These are phyloP conservation scores for Mortierella sp. DNA, from an alignment of 371 early-diverging fungal species.

Conservation along the genomic window DNA sequence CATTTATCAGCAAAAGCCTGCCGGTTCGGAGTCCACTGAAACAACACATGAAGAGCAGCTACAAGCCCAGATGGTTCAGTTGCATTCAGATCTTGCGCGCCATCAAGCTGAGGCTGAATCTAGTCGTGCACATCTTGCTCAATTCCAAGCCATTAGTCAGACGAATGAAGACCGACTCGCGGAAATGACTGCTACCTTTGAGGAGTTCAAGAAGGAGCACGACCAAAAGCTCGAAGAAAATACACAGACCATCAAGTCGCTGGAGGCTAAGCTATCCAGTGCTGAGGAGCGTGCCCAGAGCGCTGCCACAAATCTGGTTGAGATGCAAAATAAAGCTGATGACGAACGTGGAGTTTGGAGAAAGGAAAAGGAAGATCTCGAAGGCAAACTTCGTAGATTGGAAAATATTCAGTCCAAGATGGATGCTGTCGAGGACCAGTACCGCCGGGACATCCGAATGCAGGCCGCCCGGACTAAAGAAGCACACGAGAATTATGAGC, in stretches of 20 bases:
- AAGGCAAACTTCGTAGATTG: conserved; percentile 59
- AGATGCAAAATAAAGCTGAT: conserved; percentile 63
- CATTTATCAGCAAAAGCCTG: conserved; percentile 42
- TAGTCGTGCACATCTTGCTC: conserved; percentile 60
- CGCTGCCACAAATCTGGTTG: conserved; percentile 56
- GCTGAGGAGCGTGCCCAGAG: conserved; percentile 59
- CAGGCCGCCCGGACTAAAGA: conserved; percentile 56
- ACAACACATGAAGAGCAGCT: conserved; percentile 51
- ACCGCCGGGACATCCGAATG: conserved; percentile 55
- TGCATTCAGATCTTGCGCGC: conserved; percentile 40
- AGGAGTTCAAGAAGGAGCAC: conserved; percentile 59
- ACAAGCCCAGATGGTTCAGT: conserved; percentile 40
- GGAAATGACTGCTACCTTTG: conserved; percentile 60
- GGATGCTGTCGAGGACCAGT: conserved; percentile 28
- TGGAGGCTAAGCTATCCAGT: conserved; percentile 46
- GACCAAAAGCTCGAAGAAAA: conserved; percentile 56
- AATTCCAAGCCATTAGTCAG: conserved; percentile 65
- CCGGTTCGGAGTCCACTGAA: conserved; percentile 36
- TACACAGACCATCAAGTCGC: conserved; percentile 29
- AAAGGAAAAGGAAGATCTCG: conserved; percentile 54
- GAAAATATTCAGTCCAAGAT: conserved; percentile 52
- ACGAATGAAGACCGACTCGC: conserved; percentile 62
- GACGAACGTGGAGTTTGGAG: conserved; percentile 57
- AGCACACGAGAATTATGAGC: conserved; percentile 67
- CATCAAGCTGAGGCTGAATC: conserved; percentile 59